Evolutionary conservation across 2,329 filamentous ascomycete species (phyloP), one percentile per base, ranked within the genome.

Genomic region (Aspergillus pseudotamarii): DNA sequence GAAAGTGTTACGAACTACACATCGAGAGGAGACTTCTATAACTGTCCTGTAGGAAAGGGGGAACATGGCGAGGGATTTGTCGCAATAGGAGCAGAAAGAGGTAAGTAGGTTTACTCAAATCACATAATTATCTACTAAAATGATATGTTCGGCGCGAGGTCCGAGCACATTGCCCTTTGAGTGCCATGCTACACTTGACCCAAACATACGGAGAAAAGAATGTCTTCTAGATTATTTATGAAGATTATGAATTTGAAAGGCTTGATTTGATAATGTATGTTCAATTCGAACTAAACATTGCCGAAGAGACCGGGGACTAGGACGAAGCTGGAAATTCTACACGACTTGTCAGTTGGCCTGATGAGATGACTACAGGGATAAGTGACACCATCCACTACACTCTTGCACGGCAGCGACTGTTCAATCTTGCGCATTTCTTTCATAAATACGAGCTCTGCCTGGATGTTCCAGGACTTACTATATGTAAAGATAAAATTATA

Each of bases 281-380:
- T 30, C 26, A 0, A 10, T 19, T 10, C 8, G 30, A 26, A n/a
- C 26, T 16, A 12, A 19, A 19, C 12, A 23, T 3, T 36, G 32
- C 4, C n/a, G 11, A 21, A 21, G 11, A 54, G 10, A 36, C 5
- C 8, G 19, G 32, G 19, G 30, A 2, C 32, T 54, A 54, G 21
- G 30, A 36, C 30, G n/a, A 54, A 54, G 28, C 51, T 50, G 51
- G 51, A 21, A 54, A 30, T 54, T 36, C 19, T 54, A 36, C 9
- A 36, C 51, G 28, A 21, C 43, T 21, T 36, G 5, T 1, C 19
- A 36, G 19, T 10, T 14, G 23, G 9, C 28, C n/a, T 36, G 51
- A 54, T 54, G 51, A 54, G 51, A 54, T 36, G 30, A 54, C 51
- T 16, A 19, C 51, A 23, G 30, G 51, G 51, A 54, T 54, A 8